phyloP scores from a whole-genome alignment of 2,329 filamentous ascomycete genomes.

The Microsporum ferrugineum region DNA sequence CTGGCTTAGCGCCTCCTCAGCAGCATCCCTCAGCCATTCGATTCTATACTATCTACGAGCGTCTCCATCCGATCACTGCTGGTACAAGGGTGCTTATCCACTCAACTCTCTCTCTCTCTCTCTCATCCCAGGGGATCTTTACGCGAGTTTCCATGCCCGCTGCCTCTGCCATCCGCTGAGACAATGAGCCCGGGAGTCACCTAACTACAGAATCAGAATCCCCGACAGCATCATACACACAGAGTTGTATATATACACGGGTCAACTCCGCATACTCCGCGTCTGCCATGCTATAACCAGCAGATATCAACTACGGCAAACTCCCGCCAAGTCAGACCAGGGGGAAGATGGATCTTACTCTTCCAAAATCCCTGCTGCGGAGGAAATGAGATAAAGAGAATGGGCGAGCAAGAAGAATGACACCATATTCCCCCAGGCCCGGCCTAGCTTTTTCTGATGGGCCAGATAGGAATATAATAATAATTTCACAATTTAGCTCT shows the following conservation, averaged over 20 bases:
- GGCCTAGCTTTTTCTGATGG: background rate
- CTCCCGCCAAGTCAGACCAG: conserved; percentile 3
- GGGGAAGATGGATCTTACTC: background rate
- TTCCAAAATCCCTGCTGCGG: background rate
- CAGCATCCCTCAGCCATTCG: background rate
- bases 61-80: background rate
- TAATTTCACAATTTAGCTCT: conserved; percentile 2
- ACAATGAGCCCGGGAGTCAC: too few species aligned
- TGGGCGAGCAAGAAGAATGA: background rate
- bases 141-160: background rate
- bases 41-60: background rate
- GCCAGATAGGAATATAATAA: conserved; percentile 1
- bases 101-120: background rate
- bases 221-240: too few species aligned
- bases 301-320: background rate
- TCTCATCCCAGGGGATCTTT: background rate
- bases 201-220: too few species aligned
- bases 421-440: background rate
- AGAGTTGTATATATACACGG: too few species aligned
- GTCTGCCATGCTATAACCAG: background rate
- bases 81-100: background rate
- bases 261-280: too few species aligned
- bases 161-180: background rate
- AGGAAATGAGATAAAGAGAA: background rate
- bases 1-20: background rate